phyloP scores from a whole-genome alignment of 768 basidiomycete genomes.

The Tricholomella constricta region DNA sequence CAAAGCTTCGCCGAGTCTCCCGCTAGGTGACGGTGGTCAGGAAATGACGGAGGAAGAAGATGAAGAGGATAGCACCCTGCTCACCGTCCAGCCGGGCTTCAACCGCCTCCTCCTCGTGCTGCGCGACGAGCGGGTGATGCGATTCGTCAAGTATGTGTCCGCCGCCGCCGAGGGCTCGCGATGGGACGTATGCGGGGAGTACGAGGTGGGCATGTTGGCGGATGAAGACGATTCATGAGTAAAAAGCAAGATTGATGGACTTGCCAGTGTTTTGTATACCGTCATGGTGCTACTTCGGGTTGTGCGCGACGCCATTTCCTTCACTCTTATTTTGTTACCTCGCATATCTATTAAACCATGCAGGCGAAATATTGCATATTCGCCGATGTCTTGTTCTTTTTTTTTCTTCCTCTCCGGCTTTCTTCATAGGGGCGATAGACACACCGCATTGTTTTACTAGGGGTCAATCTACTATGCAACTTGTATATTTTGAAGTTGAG shows the following conservation, averaged over 20 bases:
- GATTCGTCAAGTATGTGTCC: slow-evolving; percentile 94
- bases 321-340: too few relatives aligned
- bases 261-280: neutral
- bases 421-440: too few relatives aligned
- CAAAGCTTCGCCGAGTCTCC: slow-evolving; percentile 21
- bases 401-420: too few relatives aligned
- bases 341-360: too few relatives aligned
- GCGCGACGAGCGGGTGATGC: slow-evolving; percentile 91
- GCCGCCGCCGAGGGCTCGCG: slow-evolving; percentile 87
- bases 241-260: neutral
- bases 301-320: too few relatives aligned
- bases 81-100: slow-evolving; percentile 88
- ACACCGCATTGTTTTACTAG: too few relatives aligned
- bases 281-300: neutral
- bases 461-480: too few relatives aligned
- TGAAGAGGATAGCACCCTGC: slow-evolving; percentile 67
- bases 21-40: slow-evolving; percentile 38
- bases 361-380: too few relatives aligned
- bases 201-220: slow-evolving; percentile 81
- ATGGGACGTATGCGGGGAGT: slow-evolving; percentile 94
- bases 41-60: slow-evolving; percentile 42
- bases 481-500: too few relatives aligned
- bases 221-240: slow-evolving; percentile 41
- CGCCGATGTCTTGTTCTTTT: too few relatives aligned
- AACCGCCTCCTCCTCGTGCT: slow-evolving; percentile 88